These are phyloP conservation scores for Aspergillus carbonarius DNA, from an alignment of 2,329 filamentous ascomycete genomes.

Conservation along the genomic window DNA sequence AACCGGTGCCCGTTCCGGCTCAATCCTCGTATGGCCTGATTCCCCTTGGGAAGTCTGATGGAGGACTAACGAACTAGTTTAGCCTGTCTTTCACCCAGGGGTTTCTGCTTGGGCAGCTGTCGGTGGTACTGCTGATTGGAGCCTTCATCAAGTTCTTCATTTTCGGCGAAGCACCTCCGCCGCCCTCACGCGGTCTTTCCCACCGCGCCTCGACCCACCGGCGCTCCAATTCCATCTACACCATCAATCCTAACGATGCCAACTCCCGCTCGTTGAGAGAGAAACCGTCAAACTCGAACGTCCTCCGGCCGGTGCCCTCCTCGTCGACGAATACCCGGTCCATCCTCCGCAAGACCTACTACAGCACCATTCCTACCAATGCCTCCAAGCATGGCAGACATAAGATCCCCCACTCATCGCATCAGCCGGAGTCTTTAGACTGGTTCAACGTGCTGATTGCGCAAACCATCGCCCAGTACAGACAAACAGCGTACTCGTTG, in stretches of 20 bases:
- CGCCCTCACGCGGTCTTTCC: constrained; percentile 74
- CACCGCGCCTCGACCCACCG: constrained; percentile 77
- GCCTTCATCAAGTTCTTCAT: constrained; percentile 99
- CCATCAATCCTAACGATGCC: constrained; percentile 37
- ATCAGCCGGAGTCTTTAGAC: constrained; percentile 93
- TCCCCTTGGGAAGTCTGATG: background rate
- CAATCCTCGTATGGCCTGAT: constrained; percentile 41
- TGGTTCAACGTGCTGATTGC: constrained; percentile 99
- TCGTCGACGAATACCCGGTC: constrained; percentile 78
- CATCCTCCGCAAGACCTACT: constrained; percentile 95
- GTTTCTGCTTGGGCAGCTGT: constrained; percentile 88
- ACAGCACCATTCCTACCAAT: constrained; percentile 61
- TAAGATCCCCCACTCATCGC: constrained; percentile 61
- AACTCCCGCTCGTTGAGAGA: constrained; percentile 47
- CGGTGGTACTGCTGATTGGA: constrained; percentile 84
- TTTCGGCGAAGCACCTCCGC: constrained; percentile 86
- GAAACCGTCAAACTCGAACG: constrained; percentile 60
- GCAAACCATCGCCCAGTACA: constrained; percentile 93
- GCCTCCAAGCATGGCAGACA: constrained; percentile 44
- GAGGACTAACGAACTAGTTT: constrained; percentile 12
- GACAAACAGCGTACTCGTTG: constrained; percentile 87
- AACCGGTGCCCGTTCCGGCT: constrained; percentile 30
- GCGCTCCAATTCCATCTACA: constrained; percentile 65
- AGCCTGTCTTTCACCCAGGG: constrained; percentile 92
- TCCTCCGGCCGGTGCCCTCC: constrained; percentile 69